Base-by-base conservation (phyloP, 352 stramenopile genomes). In the Globisporangium cederbergense region DNA sequence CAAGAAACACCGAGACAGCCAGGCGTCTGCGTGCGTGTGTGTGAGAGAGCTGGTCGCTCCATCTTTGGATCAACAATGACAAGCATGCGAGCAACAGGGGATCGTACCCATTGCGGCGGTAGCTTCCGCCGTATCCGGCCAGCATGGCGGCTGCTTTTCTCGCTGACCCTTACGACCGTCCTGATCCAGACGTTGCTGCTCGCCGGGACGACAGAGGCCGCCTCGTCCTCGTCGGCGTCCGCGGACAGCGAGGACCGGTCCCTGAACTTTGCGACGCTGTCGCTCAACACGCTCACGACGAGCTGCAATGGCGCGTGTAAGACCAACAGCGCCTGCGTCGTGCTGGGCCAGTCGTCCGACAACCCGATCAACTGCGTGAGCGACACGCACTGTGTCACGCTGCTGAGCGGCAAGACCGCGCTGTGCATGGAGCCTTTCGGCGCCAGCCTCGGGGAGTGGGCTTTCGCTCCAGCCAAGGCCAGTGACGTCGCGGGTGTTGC, bases 321-420 rank as follows among this genome's bases (percentile, higher is more conserved):
- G 66, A 69, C 62, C 50, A 81, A 81, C 70, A 66, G 74, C n/a
- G 76, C 79, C 9, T 92, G 83, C 57, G 79, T 90, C 20, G 66
- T 92, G 36, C 72, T 92, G 30, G 83, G 83, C 2, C 70, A 83
- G 60, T 83, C 81, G 25, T 82, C 78, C 28, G 60, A 67, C 18
- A 86, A 83, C 59, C 56, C 62, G 47, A 89, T 92, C 72, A 76
- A 90, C 72, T 92, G 83, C 57, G 78, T 90, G 49, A 90, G 88
- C 71, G 77, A 92, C 65, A 83, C 73, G 58, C 78, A 75, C 53
- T 92, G 83, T 66, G 70, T 81, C 49, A 89, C 78, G 58, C 72
- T 92, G 46, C 85, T 74, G n/a, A 90, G 63, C 38, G 83, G 83
- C 28, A 77, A 83, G 65, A 78, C 83, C 30, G 81, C 81, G 43